These are phyloP conservation scores for Lolium rigidum DNA, from an alignment of 176 grass and related monocot species.

Conservation along the genomic window DNA sequence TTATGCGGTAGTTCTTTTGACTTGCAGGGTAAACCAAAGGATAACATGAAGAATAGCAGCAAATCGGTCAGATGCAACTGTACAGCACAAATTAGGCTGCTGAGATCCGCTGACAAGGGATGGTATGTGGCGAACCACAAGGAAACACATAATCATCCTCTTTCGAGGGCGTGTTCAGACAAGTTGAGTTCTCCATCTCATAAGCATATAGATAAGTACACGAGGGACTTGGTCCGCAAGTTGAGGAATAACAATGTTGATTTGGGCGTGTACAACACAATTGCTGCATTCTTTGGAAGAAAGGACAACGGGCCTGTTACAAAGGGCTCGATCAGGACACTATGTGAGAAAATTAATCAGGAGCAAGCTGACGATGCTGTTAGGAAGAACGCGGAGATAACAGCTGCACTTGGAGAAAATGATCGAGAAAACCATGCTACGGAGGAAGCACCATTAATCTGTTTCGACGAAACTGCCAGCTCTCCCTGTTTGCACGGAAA, in stretches of 20 bases:
- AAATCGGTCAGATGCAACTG: conserved; percentile 20
- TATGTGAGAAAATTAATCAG: neutral
- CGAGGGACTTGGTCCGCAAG: conserved; percentile 15
- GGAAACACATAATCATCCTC: conserved; percentile 5
- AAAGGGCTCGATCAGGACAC: neutral
- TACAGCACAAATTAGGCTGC: conserved; percentile 23
- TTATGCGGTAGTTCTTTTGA: neutral
- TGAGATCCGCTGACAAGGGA: conserved; percentile 22
- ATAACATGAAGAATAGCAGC: neutral
- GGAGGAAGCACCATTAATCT: neutral
- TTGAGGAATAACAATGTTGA: conserved; percentile 24
- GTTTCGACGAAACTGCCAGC: neutral
- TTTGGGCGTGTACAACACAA: conserved; percentile 23
- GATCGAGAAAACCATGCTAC: conserved; percentile 1
- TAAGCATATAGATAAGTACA: conserved; percentile 33
- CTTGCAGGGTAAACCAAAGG: conserved; percentile 5
- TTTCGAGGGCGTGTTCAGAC: conserved; percentile 1
- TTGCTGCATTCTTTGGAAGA: conserved; percentile 19
- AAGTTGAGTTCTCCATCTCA: conserved; percentile 5
- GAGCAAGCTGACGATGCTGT: neutral
- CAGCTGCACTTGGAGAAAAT: neutral
- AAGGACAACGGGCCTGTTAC: neutral
- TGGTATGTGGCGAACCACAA: conserved; percentile 3
- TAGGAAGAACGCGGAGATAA: neutral
- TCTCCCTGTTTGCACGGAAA: neutral